Percentiles rank a stretch among this genome's conserved stretches.
These are phyloP conservation scores for Rhizopus arrhizus DNA, from an alignment of 371 early-diverging fungal genomes.

Conservation along the genomic window DNA sequence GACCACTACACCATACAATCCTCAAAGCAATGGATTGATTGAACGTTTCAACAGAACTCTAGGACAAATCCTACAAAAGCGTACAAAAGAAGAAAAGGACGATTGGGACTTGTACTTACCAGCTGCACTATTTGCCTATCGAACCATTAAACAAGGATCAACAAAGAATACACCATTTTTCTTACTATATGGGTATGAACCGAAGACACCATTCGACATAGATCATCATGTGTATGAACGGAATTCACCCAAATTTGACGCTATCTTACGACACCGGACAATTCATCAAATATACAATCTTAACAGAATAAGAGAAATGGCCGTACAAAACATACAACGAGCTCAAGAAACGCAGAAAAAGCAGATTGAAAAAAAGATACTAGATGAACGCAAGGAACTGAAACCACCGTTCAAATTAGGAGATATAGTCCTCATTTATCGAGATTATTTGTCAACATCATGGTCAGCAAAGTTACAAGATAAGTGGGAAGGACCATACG, in stretches of 20 bases:
- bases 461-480: conserved; percentile 3
- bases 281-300: neutral
- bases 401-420: neutral
- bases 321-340: neutral
- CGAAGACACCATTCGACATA: neutral
- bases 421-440: neutral
- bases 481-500: conserved; percentile 1
- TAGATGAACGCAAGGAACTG: neutral
- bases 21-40: conserved; percentile 7
- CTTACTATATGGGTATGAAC: conserved; percentile 1
- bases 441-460: neutral
- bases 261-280: neutral
- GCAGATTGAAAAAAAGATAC: neutral
- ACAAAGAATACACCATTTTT: conserved; percentile 6
- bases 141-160: conserved; percentile 6
- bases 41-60: conserved; percentile 11
- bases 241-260: neutral
- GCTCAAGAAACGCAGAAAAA: neutral
- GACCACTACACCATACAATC: conserved; percentile 4
- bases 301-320: neutral
- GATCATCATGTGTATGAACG: neutral
- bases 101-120: conserved; percentile 3
- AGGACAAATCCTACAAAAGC: conserved; percentile 6
- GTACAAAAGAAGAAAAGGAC: neutral
- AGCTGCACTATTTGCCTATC: neutral